A percentile compares a stretch with the other conserved stretches of the same genome.
Evolutionary conservation across 768 basidiomycete genomes (phyloP).

Genomic region (Leccinum broughii): DNA sequence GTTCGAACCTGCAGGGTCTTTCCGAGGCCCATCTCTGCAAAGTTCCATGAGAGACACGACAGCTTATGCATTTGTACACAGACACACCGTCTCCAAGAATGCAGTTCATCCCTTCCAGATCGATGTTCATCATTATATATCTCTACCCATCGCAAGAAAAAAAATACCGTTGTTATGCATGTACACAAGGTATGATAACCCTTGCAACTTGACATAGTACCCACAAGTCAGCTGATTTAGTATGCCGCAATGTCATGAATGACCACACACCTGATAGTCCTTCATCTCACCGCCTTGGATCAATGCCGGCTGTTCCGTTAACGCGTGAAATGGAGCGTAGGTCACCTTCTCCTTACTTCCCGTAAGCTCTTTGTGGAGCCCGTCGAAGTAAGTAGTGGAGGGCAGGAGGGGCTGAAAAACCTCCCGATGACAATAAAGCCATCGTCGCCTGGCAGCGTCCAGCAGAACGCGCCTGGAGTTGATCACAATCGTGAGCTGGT

Average conservation of each 20-base stretch:
- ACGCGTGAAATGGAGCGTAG: conserved; percentile 38
- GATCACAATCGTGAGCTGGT: conserved; percentile 42
- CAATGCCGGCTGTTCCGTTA: conserved; percentile 49
- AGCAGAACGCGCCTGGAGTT: conserved; percentile 38
- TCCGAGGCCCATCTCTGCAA: conserved; percentile 60
- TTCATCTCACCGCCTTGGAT: conserved; percentile 64
- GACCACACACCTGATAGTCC: conserved; percentile 59
- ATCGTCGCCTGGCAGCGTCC: conserved; percentile 45
- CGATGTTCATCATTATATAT: not conserved
- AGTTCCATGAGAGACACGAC: not conserved
- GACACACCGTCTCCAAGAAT: conserved; percentile 68
- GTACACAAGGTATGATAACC: conserved; percentile 62
- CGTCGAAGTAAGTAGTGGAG: conserved; percentile 39
- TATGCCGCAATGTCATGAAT: not conserved
- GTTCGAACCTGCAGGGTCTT: conserved; percentile 57
- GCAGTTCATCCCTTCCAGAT: conserved; percentile 56
- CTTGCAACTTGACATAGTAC: conserved; percentile 44
- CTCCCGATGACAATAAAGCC: conserved; percentile 45
- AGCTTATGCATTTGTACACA: not conserved
- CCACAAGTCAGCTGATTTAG: not conserved
- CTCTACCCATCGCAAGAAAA: not conserved
- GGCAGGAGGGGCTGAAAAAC: conserved; percentile 52
- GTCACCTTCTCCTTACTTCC: conserved; percentile 29
- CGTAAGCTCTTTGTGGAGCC: conserved; percentile 32
- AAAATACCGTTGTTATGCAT: conserved; percentile 65